Evolutionary conservation across 169 alveolate species (phyloP).

Genomic region (Cyclospora cayetanensis): DNA sequence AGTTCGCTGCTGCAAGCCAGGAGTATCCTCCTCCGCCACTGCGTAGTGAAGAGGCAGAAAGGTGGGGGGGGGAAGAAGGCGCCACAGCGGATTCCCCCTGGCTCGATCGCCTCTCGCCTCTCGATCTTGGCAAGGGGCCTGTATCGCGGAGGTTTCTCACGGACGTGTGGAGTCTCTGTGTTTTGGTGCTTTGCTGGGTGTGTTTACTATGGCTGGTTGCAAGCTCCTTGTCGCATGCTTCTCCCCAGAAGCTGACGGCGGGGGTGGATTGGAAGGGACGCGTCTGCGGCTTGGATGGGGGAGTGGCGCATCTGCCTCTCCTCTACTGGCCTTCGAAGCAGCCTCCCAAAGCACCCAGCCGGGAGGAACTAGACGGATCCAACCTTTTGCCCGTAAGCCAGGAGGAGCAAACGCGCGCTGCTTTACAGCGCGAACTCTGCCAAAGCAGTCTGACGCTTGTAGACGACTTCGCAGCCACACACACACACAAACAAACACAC

Average conservation of each 20-base stretch:
- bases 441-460: no score
- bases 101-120: background rate
- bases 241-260: background rate
- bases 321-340: constrained; percentile 62
- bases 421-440: no score
- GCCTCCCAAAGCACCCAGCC: background rate
- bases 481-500: no score
- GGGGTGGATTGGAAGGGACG: constrained; percentile 61
- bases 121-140: constrained; percentile 50
- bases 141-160: background rate
- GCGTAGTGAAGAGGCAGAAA: no score
- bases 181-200: background rate
- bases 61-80: no score
- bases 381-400: constrained; percentile 16
- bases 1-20: no score
- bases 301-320: constrained; percentile 17
- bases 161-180: background rate
- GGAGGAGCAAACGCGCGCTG: no score
- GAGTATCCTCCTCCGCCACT: no score
- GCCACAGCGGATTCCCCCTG: no score
- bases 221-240: background rate
- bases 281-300: constrained; percentile 41
- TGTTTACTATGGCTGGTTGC: background rate
- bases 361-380: background rate
- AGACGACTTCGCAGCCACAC: no score